phyloP scores from a whole-genome alignment of 257 asterid genomes.

The Hygrophila difformis region DNA sequence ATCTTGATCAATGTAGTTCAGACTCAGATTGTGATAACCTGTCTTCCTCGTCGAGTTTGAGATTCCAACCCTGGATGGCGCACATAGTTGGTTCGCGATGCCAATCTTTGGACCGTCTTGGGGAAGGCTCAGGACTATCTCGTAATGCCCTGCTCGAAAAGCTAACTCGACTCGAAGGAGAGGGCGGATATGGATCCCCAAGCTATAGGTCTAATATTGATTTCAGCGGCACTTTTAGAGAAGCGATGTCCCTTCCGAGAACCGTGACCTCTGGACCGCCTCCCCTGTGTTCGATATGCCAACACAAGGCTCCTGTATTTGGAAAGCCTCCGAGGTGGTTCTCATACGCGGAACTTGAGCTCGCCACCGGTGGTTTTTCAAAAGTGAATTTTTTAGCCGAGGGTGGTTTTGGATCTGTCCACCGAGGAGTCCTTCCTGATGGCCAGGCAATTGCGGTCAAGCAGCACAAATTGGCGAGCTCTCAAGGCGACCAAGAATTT shows the following conservation, averaged over 20 bases:
- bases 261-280: constrained; percentile 35
- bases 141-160: constrained; percentile 21
- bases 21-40: constrained; percentile 50
- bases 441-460: constrained; percentile 78
- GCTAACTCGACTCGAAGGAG: constrained; percentile 15
- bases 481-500: constrained; percentile 84
- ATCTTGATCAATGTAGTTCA: constrained; percentile 45
- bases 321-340: constrained; percentile 70
- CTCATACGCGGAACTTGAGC: constrained; percentile 62
- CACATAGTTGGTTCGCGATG: constrained; percentile 41
- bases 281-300: constrained; percentile 79
- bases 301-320: constrained; percentile 62
- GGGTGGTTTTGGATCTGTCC: constrained; percentile 90
- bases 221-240: constrained; percentile 18
- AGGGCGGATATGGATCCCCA: no score
- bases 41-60: constrained; percentile 41
- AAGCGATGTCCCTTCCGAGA: constrained; percentile 50
- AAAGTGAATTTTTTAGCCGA: constrained; percentile 74
- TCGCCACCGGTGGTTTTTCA: constrained; percentile 64
- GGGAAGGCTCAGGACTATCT: constrained; percentile 27
- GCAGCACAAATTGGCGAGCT: constrained; percentile 67
- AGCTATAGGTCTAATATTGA: no score
- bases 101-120: no score
- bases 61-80: constrained; percentile 47
- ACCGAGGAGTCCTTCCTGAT: constrained; percentile 62